Conservation (phyloP, 2,329 filamentous ascomycete species). For the Calonectria naviculata region DNA sequence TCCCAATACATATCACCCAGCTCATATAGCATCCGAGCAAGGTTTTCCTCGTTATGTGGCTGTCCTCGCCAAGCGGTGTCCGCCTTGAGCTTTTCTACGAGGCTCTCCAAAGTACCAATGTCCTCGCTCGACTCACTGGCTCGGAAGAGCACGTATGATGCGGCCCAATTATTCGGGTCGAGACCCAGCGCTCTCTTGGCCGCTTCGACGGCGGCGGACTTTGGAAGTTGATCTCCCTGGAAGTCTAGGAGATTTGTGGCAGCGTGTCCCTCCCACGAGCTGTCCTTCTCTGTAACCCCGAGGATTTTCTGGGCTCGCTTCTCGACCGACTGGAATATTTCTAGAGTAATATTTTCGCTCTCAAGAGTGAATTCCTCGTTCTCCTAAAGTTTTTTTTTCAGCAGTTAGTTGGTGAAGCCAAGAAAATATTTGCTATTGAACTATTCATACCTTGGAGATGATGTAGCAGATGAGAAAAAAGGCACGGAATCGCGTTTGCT, state of each 20-base stretch:
- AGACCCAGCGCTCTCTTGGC: constrained; percentile 16
- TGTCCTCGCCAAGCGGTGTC: not conserved
- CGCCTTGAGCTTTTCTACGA: not conserved
- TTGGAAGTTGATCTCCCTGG: not conserved
- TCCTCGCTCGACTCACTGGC: not conserved
- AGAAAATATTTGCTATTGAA: not conserved
- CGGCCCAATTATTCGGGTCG: constrained; percentile 3
- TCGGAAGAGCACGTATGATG: constrained; percentile 2
- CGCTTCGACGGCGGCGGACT: not conserved
- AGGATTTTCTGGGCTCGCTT: constrained; percentile 1
- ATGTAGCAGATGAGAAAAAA: not conserved
- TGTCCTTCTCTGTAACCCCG: not conserved
- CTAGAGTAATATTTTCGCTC: not conserved
- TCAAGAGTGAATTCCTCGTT: not conserved
- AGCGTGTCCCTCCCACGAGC: constrained; percentile 12
- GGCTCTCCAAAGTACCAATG: not conserved
- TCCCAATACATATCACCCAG: constrained; percentile 12
- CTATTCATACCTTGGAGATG: not conserved
- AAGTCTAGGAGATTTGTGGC: not conserved
- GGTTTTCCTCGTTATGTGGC: not conserved
- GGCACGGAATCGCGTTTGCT: not conserved
- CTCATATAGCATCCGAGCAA: constrained; percentile 3
- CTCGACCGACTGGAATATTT: constrained; percentile 9
- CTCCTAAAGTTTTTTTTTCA: not conserved
- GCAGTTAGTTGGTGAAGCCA: not conserved